Conservation (phyloP, 495 filamentous ascomycete species). For the Aspergillus ostianus region DNA sequence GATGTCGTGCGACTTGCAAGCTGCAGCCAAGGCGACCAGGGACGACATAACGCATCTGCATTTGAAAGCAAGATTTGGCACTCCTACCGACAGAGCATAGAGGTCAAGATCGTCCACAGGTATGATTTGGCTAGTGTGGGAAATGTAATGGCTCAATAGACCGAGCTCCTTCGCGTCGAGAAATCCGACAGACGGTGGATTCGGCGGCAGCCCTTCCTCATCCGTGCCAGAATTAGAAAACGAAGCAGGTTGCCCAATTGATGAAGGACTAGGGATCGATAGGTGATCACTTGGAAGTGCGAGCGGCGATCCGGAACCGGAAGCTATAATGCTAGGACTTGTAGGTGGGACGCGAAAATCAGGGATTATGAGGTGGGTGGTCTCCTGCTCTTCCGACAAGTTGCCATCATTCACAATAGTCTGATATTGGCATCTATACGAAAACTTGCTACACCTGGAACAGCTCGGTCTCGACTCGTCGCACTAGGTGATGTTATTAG, state of each 20-base stretch:
- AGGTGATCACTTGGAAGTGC: conserved; percentile 9
- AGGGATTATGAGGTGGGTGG: conserved; percentile 2
- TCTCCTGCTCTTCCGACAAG: conserved; percentile 7
- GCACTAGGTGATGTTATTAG: conserved; percentile 20
- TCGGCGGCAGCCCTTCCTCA: not conserved
- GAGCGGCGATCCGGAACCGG: conserved; percentile 6
- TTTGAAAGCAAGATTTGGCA: conserved; percentile 41
- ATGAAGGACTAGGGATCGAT: conserved; percentile 10
- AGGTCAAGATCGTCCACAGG: conserved; percentile 35
- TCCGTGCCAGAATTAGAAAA: conserved; percentile 3
- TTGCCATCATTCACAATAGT: conserved; percentile 1
- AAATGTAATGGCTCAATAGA: conserved; percentile 39
- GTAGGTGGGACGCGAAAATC: conserved; percentile 5
- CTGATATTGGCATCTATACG: conserved; percentile 23
- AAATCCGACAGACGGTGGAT: not conserved
- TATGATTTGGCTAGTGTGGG: conserved; percentile 39
- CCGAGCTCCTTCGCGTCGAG: conserved; percentile 33
- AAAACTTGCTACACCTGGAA: conserved; percentile 24
- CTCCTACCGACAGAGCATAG: conserved; percentile 39
- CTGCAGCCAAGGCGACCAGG: conserved; percentile 37
- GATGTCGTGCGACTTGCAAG: conserved; percentile 40
- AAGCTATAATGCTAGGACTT: conserved; percentile 2
- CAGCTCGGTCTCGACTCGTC: conserved; percentile 27
- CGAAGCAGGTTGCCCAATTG: conserved; percentile 2
- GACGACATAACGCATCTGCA: conserved; percentile 42